Percentiles rank a stretch among this genome's conserved stretches.
phyloP scores from a whole-genome alignment of 2,329 filamentous ascomycete species.

The Monascus ruber region DNA sequence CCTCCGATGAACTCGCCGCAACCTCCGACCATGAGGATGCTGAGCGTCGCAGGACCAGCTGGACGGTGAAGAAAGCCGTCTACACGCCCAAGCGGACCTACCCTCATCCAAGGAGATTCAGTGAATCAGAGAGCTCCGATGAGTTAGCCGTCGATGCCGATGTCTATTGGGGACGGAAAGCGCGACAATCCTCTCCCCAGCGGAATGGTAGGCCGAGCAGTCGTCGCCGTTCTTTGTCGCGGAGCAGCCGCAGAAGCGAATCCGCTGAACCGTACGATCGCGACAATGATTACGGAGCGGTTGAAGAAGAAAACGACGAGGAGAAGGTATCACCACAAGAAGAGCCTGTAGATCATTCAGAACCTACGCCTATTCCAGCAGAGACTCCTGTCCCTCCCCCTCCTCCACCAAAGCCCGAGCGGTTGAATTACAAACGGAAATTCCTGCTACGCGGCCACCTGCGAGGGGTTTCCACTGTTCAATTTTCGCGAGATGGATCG shows the following conservation, averaged over 20 bases:
- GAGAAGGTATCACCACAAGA: slow-evolving; percentile 5
- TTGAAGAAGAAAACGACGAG: slow-evolving; percentile 10
- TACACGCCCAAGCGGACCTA: slow-evolving; percentile 19
- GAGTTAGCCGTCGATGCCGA: slow-evolving; percentile 31
- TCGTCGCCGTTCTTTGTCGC: slow-evolving; percentile 16
- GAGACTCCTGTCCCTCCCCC: slow-evolving; percentile 16
- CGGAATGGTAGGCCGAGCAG: slow-evolving; percentile 8
- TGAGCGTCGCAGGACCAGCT: slow-evolving; percentile 25
- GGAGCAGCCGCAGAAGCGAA: slow-evolving; percentile 5
- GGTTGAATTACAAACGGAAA: slow-evolving; percentile 57
- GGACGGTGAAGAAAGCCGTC: slow-evolving; percentile 20
- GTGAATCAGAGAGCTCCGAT: slow-evolving; percentile 34
- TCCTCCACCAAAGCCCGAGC: slow-evolving; percentile 40
- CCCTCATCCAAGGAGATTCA: slow-evolving; percentile 14
- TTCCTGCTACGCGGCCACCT: slow-evolving; percentile 67
- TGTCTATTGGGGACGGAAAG: slow-evolving; percentile 19
- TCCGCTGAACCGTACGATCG: slow-evolving; percentile 3
- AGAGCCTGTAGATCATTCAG: slow-evolving; percentile 4
- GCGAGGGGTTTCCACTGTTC: slow-evolving; percentile 69
- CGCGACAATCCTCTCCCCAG: slow-evolving; percentile 2
- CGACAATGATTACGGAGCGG: slow-evolving; percentile 4
- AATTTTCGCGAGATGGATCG: slow-evolving; percentile 79
- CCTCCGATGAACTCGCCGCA: slow-evolving; percentile 29
- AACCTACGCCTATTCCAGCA: slow-evolving; percentile 25
- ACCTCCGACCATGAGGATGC: slow-evolving; percentile 24